Base-by-base conservation (phyloP, 768 basidiomycete species). In the Hypholoma sublateritium region DNA sequence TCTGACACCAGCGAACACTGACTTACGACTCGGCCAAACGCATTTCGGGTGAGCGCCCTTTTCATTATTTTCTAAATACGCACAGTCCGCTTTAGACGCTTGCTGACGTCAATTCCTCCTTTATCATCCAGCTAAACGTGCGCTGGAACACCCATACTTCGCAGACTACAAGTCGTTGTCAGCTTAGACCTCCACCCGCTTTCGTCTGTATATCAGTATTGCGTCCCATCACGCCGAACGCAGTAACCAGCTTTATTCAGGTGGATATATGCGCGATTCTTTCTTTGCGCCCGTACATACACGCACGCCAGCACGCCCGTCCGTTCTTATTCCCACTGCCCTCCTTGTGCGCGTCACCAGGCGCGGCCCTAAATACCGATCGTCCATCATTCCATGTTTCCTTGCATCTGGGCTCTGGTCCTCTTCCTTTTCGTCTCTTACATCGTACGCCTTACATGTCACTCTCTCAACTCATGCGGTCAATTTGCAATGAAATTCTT, bases 11-110 rank as follows among this genome's bases (percentile, higher is more conserved):
- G 84, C 77, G 79, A 62, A 88, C 85, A 22, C 71, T 97, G 61
- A 85, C 86, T 5, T 98, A 95, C 69, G 94, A 98, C 70, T 90
- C 92, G 0, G 86, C 93, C 22, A 89, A 89, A 67, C 88, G 95
- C 44, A 94, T 98, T 68, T 97, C 95, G 49, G 93, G 93, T 92
- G 67, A 61, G 84, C 68, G 13, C 43, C 24, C 25, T 36, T n/a
- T 25, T 1, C 28, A 32, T 32, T 32, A 2, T 1, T 32, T 32
- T 32, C 28, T 32, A 32, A 32, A 32, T 7, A 32, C 9, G 28
- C 28, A 32, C 28, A 32, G 6, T 9, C 28, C 28, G 28, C 9
- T 32, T 32, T 32, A 9, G 9, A 9, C 39, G 32, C n/a, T 44
- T 25, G 24, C 43, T 59, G 48, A 45, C 41, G 5, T 61, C 71